A percentile compares a stretch with the other conserved stretches of the same genome.
phyloP scores from a whole-genome alignment of 2,329 filamentous ascomycete genomes.

The Aspergillus puulaauensis region DNA sequence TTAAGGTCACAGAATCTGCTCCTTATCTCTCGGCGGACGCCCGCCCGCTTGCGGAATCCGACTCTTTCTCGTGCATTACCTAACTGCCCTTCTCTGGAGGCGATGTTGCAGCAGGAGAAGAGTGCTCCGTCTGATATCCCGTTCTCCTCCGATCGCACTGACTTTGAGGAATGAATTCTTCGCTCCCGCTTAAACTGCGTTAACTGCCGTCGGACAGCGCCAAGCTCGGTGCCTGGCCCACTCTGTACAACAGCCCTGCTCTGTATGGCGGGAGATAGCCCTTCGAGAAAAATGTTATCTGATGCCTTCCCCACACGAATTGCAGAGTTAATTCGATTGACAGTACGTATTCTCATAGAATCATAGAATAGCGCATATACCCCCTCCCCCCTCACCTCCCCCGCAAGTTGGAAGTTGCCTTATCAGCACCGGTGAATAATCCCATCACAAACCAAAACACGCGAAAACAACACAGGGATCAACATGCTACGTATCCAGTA shows the following conservation, averaged over 20 bases:
- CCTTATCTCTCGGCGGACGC: constrained; percentile 32
- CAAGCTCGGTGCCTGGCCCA: neutral
- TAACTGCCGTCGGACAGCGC: neutral
- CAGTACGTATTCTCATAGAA: too few relatives aligned
- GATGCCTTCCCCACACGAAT: neutral
- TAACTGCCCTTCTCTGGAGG: neutral
- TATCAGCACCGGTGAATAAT: constrained; percentile 3
- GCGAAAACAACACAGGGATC: neutral
- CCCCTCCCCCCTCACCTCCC: too few relatives aligned
- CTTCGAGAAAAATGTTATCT: neutral
- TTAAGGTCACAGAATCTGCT: constrained; percentile 35
- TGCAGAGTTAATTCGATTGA: too few relatives aligned
- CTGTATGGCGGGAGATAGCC: neutral
- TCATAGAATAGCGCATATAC: too few relatives aligned
- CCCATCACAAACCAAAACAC: neutral
- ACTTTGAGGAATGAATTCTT: too few relatives aligned
- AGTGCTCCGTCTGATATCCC: neutral
- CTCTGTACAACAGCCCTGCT: neutral
- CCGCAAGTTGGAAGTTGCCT: neutral
- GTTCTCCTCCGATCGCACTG: too few relatives aligned
- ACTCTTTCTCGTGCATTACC: constrained; percentile 6
- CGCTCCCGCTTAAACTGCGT: too few relatives aligned
- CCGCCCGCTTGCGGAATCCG: constrained; percentile 18
- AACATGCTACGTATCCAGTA: neutral
- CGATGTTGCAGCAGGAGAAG: constrained; percentile 1